phyloP scores from a whole-genome alignment of 1,284 basidiomycete species.

The Stereum hirsutum region DNA sequence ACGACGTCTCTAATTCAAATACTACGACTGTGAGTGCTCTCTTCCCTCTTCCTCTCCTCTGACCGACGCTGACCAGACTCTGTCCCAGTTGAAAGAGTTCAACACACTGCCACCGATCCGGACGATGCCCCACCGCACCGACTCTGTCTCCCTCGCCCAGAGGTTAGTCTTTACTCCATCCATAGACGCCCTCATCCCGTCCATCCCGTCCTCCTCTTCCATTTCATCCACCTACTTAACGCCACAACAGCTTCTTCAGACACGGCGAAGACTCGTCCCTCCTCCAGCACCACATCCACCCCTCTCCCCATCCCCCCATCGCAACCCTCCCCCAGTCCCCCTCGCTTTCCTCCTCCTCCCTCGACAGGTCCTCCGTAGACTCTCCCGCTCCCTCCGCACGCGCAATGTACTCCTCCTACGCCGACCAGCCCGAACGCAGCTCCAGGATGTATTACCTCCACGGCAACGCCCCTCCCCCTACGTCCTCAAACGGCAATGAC shows the following conservation, averaged over 20 bases:
- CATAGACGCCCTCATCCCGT: conserved; percentile 8
- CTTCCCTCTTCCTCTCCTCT: no score
- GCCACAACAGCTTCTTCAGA: conserved; percentile 22
- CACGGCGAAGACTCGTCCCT: conserved; percentile 30
- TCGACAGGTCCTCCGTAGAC: conserved; percentile 47
- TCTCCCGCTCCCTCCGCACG: conserved; percentile 30
- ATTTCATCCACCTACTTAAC: conserved; percentile 2
- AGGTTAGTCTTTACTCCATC: conserved; percentile 25
- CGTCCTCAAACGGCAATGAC: no score
- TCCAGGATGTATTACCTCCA: conserved; percentile 11
- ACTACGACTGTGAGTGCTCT: no score
- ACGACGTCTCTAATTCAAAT: no score
- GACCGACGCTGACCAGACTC: no score
- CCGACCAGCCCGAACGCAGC: conserved; percentile 7
- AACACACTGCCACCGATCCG: no score
- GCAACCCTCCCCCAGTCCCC: conserved; percentile 51
- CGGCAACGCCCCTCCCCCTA: not conserved
- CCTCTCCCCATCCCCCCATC: conserved; percentile 46
- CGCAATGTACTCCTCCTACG: conserved; percentile 20
- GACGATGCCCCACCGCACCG: conserved; percentile 40
- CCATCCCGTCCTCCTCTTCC: conserved; percentile 8
- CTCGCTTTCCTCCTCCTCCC: conserved; percentile 46
- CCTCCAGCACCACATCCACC: conserved; percentile 30
- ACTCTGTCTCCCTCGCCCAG: conserved; percentile 30
- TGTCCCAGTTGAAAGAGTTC: no score